These are phyloP conservation scores for Fraxinus albicans DNA, from an alignment of 305 asterid genomes.

Conservation along the genomic window DNA sequence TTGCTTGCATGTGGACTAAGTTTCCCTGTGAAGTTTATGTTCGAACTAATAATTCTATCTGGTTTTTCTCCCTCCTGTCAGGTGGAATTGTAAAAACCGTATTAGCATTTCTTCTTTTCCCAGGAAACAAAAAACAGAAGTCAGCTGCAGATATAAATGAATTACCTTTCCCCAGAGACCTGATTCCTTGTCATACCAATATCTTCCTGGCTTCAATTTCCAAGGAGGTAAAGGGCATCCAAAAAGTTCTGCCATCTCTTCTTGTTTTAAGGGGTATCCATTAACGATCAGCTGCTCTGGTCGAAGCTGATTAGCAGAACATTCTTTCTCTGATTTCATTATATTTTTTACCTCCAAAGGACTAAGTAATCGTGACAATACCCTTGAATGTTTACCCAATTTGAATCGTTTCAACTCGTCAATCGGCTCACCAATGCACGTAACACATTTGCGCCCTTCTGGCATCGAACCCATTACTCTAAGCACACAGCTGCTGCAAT, in stretches of 20 bases:
- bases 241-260: constrained; percentile 50
- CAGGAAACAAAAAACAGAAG: not conserved
- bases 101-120: constrained; percentile 21
- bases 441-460: constrained; percentile 53
- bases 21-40: constrained; percentile 87
- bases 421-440: constrained; percentile 51
- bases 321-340: constrained; percentile 54
- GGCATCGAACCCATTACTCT: constrained; percentile 64
- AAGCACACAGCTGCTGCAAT: constrained; percentile 53
- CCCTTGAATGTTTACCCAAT: constrained; percentile 46
- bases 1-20: constrained; percentile 89
- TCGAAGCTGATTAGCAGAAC: constrained; percentile 56
- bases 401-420: constrained; percentile 45
- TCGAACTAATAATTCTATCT: constrained; percentile 81
- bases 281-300: constrained; percentile 50
- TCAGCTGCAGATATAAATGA: not conserved
- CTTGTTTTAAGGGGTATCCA: constrained; percentile 46
- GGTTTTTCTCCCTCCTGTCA: constrained; percentile 95
- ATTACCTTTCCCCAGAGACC: constrained; percentile 54
- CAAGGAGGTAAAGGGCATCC: constrained; percentile 49
- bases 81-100: constrained; percentile 17
- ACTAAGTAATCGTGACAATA: constrained; percentile 43
- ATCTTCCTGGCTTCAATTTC: constrained; percentile 49
- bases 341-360: constrained; percentile 54
- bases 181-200: constrained; percentile 94